Evolutionary conservation across 306 rosid genomes (phyloP), one percentile per base, ranked within the genome.

Genomic region (Vigna mungo): DNA sequence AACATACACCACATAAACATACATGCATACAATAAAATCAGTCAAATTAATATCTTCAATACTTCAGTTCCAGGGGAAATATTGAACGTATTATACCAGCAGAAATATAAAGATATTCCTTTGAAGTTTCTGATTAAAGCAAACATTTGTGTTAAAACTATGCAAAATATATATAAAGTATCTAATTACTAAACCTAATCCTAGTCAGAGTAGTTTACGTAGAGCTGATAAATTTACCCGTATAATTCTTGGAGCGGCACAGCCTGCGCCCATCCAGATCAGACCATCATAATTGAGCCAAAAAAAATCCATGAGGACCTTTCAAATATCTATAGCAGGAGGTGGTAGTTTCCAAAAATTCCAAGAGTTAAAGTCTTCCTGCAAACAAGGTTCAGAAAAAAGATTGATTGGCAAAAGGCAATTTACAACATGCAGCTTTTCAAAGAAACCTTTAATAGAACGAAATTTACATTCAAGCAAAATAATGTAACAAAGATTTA

Each of bases 331-430:
- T 13, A 88, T 39, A 63, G 2, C 44, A 25, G 85, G 82, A 64
- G 86, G 90, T 10, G 97, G 91, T 60, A 96, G 70, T 84, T 79
- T 96, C 99, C 99, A 96, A 89, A 27, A 96, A 85, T 96, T 96
- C 99, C 99, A 96, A 17, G 96, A 78, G 83, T 96, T 96, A 68
- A 64, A 92, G 82, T 96, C 98, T 90, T 96, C 98, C 99, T 92
- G 91, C 44, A 82, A 78, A 23, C 68, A 78, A 20, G 62, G 70
- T 58, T 67, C 68, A 78, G 53, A 53, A 59, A 67, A 36, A 74
- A 32, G 27, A 36, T 17, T 27, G 27, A 36, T 17, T 36, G 34
- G 66, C 39, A 32, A 64, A 64, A 43, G 7, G 49, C 30, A 52
- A 27, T 67, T 71, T 46, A 49, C 65, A 69, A 8, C 25, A 10